Base-by-base conservation (phyloP, 192 early-diverging fungal species). In the Borealophlyctis nickersoniae region DNA sequence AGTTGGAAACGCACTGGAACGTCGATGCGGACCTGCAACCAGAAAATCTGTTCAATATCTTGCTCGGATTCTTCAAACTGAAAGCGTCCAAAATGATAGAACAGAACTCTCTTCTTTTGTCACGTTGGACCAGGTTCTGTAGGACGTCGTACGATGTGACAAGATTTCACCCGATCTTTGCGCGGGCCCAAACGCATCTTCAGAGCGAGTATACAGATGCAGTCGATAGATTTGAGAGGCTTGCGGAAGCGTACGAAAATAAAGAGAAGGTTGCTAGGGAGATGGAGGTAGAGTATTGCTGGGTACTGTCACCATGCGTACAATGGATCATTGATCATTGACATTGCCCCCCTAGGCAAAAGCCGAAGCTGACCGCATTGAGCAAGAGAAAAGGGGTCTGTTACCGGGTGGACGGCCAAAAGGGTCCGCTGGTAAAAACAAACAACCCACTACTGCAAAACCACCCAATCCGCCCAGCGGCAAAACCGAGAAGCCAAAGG, bases 81-180 rank as follows among this genome's bases (percentile, higher is more conserved):
- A 78, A 72, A 54, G 39, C 61, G 13, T 32, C 63, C 32, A 30
- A 60, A n/a, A 19, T 70, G 1, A 27, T 80, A 2, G 63, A 74
- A 49, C 56, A 78, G 56, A 81, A 76, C 31, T 35, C 65, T 16
- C 56, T 83, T 9, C 59, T 83, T 14, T 34, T 83, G 1, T 79
- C 77, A 7, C 58, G 81, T 54, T 83, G 81, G 81, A 56, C 58
- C 35, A 52, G 81, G 24, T 83, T 83, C 60, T 80, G 81, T 77
- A 65, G 55, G 74, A 75, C 61, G 0, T 66, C 76, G 2, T 60
- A 70, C 70, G 78, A 80, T 49, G 62, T 73, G 9, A 23, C 61
- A 4, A 71, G 65, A 23, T 74, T 67, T 53, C 51, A 45, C 22
- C 35, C 64, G 3, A 49, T 63, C 14, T 83, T 83, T 52, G 64